These are phyloP conservation scores for Tolypocladium album DNA, from an alignment of 2,329 filamentous ascomycete genomes.

Conservation along the genomic window DNA sequence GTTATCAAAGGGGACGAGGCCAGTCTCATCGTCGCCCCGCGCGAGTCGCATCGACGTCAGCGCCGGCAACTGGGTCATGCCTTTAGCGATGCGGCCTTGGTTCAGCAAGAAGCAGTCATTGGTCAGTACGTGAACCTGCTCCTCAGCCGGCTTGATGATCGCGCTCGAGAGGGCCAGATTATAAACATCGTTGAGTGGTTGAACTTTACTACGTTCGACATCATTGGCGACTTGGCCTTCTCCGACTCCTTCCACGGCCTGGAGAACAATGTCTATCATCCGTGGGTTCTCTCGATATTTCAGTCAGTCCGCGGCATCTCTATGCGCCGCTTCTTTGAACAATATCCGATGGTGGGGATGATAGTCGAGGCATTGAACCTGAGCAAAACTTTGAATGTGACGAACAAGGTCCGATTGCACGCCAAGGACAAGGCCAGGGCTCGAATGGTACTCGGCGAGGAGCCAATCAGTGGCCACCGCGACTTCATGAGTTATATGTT, in stretches of 20 bases:
- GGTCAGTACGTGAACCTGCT: conserved; percentile 15
- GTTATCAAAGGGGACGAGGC: conserved; percentile 5
- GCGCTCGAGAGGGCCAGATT: conserved; percentile 1
- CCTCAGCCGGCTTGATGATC: conserved; percentile 9
- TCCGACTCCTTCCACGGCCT: conserved; percentile 28
- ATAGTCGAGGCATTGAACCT: not conserved
- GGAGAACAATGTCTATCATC: conserved; percentile 14
- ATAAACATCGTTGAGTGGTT: conserved; percentile 21
- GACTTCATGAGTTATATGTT: conserved; percentile 18
- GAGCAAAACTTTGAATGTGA: not conserved
- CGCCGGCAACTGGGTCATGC: conserved; percentile 15
- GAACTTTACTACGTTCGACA: conserved; percentile 28
- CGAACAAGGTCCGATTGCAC: conserved; percentile 4
- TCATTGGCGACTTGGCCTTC: conserved; percentile 30
- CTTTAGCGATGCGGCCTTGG: conserved; percentile 19
- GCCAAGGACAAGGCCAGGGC: conserved; percentile 11
- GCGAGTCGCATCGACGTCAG: conserved; percentile 9
- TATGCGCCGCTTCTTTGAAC: conserved; percentile 4
- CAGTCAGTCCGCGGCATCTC: conserved; percentile 2
- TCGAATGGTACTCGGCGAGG: conserved; percentile 9
- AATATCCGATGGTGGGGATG: conserved; percentile 3
- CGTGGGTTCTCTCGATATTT: conserved; percentile 14
- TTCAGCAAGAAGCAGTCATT: conserved; percentile 18
- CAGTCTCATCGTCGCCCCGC: conserved; percentile 7
- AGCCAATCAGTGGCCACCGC: conserved; percentile 8